These are phyloP conservation scores for Salmacisia buchloeana DNA, from an alignment of 1,284 basidiomycete genomes.

Conservation along the genomic window DNA sequence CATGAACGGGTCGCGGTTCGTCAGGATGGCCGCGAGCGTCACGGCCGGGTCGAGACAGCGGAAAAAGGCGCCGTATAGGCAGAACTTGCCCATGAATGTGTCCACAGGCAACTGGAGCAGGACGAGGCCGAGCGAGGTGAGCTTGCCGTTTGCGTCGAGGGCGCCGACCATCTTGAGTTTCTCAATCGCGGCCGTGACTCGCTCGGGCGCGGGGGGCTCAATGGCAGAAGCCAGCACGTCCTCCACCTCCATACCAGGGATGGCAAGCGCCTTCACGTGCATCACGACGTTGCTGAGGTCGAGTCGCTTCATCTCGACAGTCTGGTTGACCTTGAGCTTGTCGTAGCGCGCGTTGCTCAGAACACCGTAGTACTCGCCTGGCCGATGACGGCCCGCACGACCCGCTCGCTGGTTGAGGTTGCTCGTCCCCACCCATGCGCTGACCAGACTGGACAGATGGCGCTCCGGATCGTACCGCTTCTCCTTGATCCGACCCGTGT, in stretches of 20 bases:
- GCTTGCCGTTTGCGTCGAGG: constrained; percentile 67
- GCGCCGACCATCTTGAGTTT: constrained; percentile 82
- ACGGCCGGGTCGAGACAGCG: constrained; percentile 83
- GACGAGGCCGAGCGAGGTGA: constrained; percentile 82
- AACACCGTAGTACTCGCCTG: constrained; percentile 86
- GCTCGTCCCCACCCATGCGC: constrained; percentile 86
- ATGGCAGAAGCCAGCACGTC: constrained; percentile 79
- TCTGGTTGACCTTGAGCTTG: constrained; percentile 71
- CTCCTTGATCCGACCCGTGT: constrained; percentile 83
- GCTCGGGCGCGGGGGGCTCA: constrained; percentile 76
- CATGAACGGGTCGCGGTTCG: constrained; percentile 85
- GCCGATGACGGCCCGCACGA: constrained; percentile 83
- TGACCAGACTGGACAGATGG: constrained; percentile 78
- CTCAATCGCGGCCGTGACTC: constrained; percentile 75
- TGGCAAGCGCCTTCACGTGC: constrained; percentile 94
- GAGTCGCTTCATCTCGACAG: constrained; percentile 86
- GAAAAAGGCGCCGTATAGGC: constrained; percentile 87
- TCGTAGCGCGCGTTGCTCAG: constrained; percentile 65
- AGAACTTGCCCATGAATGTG: constrained; percentile 79
- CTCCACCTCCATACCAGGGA: constrained; percentile 79
- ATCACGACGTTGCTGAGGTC: constrained; percentile 52
- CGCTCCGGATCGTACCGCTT: constrained; percentile 85
- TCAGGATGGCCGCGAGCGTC: constrained; percentile 81
- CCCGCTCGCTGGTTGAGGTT: constrained; percentile 90
- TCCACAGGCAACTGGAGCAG: constrained; percentile 85